A percentile compares a stretch with the other conserved stretches of the same genome.
phyloP scores from a whole-genome alignment of 805 yeast genomes.

The Wickerhamomyces tratensis region DNA sequence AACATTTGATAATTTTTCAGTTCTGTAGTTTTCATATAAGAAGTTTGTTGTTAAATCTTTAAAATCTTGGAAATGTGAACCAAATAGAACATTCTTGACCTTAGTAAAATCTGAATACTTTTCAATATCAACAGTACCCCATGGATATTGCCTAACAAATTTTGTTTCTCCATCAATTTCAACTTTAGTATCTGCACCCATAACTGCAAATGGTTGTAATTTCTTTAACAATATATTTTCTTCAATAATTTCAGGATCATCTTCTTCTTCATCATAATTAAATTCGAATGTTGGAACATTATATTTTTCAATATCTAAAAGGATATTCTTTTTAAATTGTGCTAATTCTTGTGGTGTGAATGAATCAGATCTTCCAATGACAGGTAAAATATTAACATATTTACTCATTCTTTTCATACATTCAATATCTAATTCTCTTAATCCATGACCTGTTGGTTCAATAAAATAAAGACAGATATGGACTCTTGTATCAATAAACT shows the following conservation, averaged over 20 bases:
- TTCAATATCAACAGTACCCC: slow-evolving; percentile 56
- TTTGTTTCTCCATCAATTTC: slow-evolving; percentile 39
- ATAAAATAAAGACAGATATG: slow-evolving; percentile 67
- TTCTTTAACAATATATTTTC: slow-evolving; percentile 54
- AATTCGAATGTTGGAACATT: slow-evolving; percentile 72
- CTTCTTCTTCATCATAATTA: slow-evolving; percentile 62
- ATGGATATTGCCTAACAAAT: slow-evolving; percentile 62
- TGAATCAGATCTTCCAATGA: slow-evolving; percentile 62
- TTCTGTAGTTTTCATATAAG: slow-evolving; percentile 70
- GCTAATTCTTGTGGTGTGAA: slow-evolving; percentile 53
- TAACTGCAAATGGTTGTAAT: slow-evolving; percentile 69
- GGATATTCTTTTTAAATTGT: slow-evolving; percentile 49
- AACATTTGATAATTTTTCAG: slow-evolving; percentile 60
- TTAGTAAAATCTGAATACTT: slow-evolving; percentile 42
- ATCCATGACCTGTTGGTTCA: slow-evolving; percentile 71
- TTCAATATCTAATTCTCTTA: slow-evolving; percentile 62
- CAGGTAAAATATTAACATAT: slow-evolving; percentile 66
- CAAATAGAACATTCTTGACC: slow-evolving; percentile 62
- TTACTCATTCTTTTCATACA: slow-evolving; percentile 64
- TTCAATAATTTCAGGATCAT: slow-evolving; percentile 57
- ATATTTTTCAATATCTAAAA: slow-evolving; percentile 52
- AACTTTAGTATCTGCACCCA: slow-evolving; percentile 52
- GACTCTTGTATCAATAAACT: slow-evolving; percentile 68
- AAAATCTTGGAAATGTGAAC: slow-evolving; percentile 75
- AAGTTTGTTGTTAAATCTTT: slow-evolving; percentile 73